Base-by-base conservation (phyloP, 192 early-diverging fungal genomes). In the Phlyctochytrium bullatum region DNA sequence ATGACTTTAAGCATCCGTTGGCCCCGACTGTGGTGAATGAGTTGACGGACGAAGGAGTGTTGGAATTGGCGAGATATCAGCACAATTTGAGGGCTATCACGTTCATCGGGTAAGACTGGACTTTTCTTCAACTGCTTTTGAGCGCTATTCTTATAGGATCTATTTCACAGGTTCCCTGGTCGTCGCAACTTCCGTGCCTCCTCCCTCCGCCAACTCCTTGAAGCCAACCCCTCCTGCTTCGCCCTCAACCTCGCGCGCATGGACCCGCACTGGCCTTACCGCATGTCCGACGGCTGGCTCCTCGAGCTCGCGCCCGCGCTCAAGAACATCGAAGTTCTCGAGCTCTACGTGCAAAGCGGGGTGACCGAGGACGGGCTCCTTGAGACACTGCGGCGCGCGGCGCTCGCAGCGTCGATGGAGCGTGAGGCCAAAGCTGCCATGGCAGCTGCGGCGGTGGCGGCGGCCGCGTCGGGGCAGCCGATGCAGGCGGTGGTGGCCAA, bases 21-120 rank as follows among this genome's bases (percentile, higher is more conserved):
- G 54, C 54, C 6, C 54, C 54, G 25, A 57, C 54, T 10, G 54
- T 57, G 4, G 54, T 57, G 54, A 57, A 57, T 57, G 54, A 57
- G 27, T 25, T 57, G 54, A 57, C 20, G 16, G 54, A 57, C 25
- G 54, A 10, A 24, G 54, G 54, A 10, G 54, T 57, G 16, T 10
- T 57, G 10, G 54, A 57, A 25, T 25, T 57, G 16, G 54, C 54
- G 6, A 57, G 25, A 10, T 57, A 57, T 28, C 54, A 57, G 54
- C 16, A 28, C 10, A 57, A 57, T 25, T 27, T 57, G 14, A 14
- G 54, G 54, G 54, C 54, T 25, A 57, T 57, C 54, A 57, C 54
- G 10, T 57, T 57, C 27, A 57, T 57, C 25, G 54, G 54, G 54
- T 57, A 24, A 10, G 54, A 20, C 10, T 57, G 54, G 6, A 28